Conservation (phyloP, 495 filamentous ascomycete genomes). For the Aspergillus campestris region DNA sequence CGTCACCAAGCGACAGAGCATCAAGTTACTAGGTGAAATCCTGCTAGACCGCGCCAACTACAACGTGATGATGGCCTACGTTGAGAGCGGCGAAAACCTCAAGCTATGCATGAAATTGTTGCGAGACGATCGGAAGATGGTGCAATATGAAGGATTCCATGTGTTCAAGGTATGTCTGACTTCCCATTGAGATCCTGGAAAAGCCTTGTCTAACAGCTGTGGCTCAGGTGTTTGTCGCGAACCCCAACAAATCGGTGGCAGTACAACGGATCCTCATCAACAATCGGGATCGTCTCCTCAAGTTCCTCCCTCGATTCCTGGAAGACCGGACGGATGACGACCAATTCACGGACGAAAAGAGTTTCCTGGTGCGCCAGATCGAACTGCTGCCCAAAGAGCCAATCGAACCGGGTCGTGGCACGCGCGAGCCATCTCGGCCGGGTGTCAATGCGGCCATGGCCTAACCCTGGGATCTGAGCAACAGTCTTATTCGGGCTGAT, state of each 20-base stretch:
- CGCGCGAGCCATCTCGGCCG: slow-evolving; percentile 23
- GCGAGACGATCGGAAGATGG: slow-evolving; percentile 92
- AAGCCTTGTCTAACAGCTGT: slow-evolving; percentile 15
- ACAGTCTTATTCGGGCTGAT: not conserved
- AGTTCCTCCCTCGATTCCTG: slow-evolving; percentile 82
- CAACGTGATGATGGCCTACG: slow-evolving; percentile 94
- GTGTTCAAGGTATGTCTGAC: slow-evolving; percentile 74
- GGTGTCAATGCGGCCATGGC: slow-evolving; percentile 23
- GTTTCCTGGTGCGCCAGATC: slow-evolving; percentile 93
- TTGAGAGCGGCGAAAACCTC: slow-evolving; percentile 87
- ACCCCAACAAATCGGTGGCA: slow-evolving; percentile 87
- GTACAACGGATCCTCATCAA: slow-evolving; percentile 93
- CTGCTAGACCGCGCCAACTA: slow-evolving; percentile 93
- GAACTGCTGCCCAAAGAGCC: slow-evolving; percentile 64
- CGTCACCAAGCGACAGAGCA: slow-evolving; percentile 96
- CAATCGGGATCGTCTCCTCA: slow-evolving; percentile 83
- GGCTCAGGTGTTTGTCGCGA: slow-evolving; percentile 84
- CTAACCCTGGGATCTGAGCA: slow-evolving; percentile 19
- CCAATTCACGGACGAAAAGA: slow-evolving; percentile 96
- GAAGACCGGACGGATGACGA: slow-evolving; percentile 96
- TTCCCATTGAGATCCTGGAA: not conserved
- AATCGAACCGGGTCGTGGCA: slow-evolving; percentile 37
- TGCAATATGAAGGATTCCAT: slow-evolving; percentile 98
- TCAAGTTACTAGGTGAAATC: slow-evolving; percentile 93
- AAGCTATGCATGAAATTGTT: slow-evolving; percentile 98